Conservation (phyloP, 192 early-diverging fungal genomes). For the Coemansia sp. region DNA sequence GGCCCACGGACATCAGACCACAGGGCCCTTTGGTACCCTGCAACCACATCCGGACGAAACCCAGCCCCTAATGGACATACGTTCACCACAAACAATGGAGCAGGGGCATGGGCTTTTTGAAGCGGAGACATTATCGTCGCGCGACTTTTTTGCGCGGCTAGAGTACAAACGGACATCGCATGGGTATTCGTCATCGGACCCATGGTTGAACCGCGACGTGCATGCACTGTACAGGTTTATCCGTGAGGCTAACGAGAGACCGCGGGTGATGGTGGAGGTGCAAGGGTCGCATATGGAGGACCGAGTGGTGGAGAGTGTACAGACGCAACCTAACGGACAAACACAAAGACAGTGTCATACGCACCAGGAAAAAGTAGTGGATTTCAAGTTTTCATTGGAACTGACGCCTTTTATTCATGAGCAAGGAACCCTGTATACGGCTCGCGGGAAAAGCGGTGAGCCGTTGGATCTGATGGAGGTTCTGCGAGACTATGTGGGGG, state of each 20-base stretch:
- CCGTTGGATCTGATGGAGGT: slow-evolving; percentile 27
- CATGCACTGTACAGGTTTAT: slow-evolving; percentile 32
- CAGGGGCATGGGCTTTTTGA: no score
- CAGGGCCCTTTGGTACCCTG: background rate
- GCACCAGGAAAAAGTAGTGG: slow-evolving; percentile 24
- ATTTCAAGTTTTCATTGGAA: slow-evolving; percentile 39
- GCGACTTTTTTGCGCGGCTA: slow-evolving; percentile 41
- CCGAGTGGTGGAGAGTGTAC: slow-evolving; percentile 1
- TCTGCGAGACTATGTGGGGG: slow-evolving; percentile 27
- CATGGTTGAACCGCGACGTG: slow-evolving; percentile 40
- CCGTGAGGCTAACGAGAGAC: slow-evolving; percentile 35
- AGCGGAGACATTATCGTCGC: slow-evolving; percentile 13
- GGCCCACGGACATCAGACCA: slow-evolving; percentile 12
- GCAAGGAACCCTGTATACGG: slow-evolving; percentile 33
- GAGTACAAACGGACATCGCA: slow-evolving; percentile 41
- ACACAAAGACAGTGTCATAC: slow-evolving; percentile 7
- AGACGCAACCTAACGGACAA: slow-evolving; percentile 8
- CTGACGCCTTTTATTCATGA: slow-evolving; percentile 45
- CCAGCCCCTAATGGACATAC: background rate
- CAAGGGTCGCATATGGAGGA: slow-evolving; percentile 30
- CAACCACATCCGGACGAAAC: background rate
- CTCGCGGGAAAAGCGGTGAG: slow-evolving; percentile 16
- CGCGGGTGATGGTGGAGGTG: slow-evolving; percentile 33
- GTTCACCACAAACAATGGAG: background rate
- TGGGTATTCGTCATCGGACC: slow-evolving; percentile 40